Base-by-base conservation (phyloP, 345 rosid species). In the Bruguiera parviflora region DNA sequence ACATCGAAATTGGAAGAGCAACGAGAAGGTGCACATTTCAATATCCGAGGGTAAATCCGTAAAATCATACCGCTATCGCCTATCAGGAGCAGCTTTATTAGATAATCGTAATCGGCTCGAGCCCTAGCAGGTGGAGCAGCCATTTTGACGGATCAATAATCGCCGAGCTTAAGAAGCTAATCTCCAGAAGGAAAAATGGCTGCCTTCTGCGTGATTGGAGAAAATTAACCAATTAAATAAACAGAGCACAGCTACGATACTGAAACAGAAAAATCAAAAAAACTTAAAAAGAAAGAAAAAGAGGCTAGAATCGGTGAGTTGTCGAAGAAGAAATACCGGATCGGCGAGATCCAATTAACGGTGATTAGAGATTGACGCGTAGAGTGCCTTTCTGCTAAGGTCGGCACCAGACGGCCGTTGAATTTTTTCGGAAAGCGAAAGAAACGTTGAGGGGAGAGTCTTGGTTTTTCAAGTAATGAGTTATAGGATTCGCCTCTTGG, bases 101-200 rank as follows among this genome's bases (percentile, higher is more conserved):
- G 80, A 74, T 71, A 84, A 76, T 84, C 87, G 62, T 84, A 84
- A 71, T 84, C 84, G 39, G 84, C 79, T 35, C 87, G 84, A 76
- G 84, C 87, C 74, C 87, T 83, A 20, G 76, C 74, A 27, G 87
- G 83, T 37, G 82, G 77, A 64, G 79, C 81, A 16, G 83, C 87
- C 87, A 84, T 84, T 25, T 0, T 35, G 59, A 15, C 13, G 28
- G 59, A 56, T 56, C 16, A 24, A 56, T 6, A 21, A 27, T 56
- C 13, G 28, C 25, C 31, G 10, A 56, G 28, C 59, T 33, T 7
- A 33, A 33, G 37, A 33, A 33, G 37, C 10, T 33, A 33, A 33
- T 33, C 10, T 43, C 49, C 49, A 24, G 29, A 56, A 56, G 16
- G 18, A 56, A 20, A 24, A 9, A 24, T 8, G 28, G 28, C 31